Conservation (phyloP, 768 basidiomycete species). For the Tylopilus felleus region DNA sequence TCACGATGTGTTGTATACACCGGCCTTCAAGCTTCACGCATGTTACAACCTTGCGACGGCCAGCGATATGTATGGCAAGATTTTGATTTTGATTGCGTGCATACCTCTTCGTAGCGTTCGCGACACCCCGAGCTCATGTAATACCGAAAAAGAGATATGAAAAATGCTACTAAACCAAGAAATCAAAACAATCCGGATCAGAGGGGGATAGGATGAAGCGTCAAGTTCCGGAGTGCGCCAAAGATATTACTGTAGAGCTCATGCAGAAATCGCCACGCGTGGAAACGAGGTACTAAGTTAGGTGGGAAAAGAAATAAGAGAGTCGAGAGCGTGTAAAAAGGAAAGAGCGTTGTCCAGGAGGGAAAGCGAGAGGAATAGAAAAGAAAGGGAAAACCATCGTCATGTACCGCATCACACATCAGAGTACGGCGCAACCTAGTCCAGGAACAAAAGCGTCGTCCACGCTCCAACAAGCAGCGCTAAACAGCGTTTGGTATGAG, state of each 20-base stretch:
- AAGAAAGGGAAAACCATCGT: background rate
- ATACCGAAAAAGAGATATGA: background rate
- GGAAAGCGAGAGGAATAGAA: constrained; percentile 12
- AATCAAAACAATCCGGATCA: background rate
- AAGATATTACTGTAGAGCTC: constrained; percentile 1
- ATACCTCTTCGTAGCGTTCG: background rate
- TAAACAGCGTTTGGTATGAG: background rate
- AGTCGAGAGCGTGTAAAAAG: background rate
- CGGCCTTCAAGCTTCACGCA: too few relatives aligned
- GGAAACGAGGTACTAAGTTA: background rate
- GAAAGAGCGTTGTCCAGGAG: constrained; percentile 1
- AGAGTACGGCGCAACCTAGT: background rate
- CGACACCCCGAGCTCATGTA: background rate
- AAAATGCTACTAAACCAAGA: background rate
- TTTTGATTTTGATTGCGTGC: background rate
- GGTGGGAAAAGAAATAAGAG: background rate
- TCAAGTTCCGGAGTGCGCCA: background rate
- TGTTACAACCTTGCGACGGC: too few relatives aligned
- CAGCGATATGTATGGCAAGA: too few relatives aligned
- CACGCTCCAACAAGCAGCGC: constrained; percentile 10
- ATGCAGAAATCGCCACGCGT: background rate
- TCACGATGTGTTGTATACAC: too few relatives aligned
- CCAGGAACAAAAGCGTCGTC: constrained; percentile 2
- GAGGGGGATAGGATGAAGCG: background rate
- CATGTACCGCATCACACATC: constrained; percentile 10